A percentile compares a stretch with the other conserved stretches of the same genome.
These are phyloP conservation scores for Aphanoascus verrucosus DNA, from an alignment of 2,329 filamentous ascomycete species.

Conservation along the genomic window DNA sequence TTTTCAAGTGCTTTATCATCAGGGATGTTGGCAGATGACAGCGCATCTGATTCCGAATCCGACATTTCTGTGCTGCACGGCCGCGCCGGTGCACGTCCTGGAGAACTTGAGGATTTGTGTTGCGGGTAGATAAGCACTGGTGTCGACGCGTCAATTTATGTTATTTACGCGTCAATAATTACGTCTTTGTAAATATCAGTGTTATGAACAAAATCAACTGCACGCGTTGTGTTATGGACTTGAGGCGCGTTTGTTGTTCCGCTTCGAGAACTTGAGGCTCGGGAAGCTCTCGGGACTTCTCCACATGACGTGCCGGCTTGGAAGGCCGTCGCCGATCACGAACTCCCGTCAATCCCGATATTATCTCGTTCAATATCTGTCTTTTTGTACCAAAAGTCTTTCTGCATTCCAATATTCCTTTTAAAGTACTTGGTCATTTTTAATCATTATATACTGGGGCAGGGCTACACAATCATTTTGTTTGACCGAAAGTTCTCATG, in stretches of 20 bases:
- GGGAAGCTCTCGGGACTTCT: background rate
- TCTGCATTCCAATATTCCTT: background rate
- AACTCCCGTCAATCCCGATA: background rate
- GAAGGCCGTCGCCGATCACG: background rate
- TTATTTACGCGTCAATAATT: conserved; percentile 1
- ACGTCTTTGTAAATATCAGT: background rate
- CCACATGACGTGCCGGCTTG: conserved; percentile 5
- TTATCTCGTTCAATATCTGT: background rate
- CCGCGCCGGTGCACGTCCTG: background rate
- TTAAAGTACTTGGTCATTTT: no score
- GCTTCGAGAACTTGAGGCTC: background rate
- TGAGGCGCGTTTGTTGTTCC: background rate
- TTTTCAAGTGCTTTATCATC: conserved; percentile 29
- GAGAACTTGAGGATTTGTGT: background rate
- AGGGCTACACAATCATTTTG: no score
- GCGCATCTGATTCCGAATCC: conserved; percentile 25
- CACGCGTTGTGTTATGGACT: background rate
- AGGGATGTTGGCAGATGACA: conserved; percentile 21
- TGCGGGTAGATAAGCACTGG: no score
- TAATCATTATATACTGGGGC: no score
- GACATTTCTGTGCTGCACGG: conserved; percentile 18
- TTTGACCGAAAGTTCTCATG: conserved; percentile 15
- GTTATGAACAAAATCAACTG: background rate
- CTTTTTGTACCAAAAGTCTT: background rate
- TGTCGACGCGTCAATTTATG: background rate